A percentile compares a stretch with the other conserved stretches of the same genome.
These are phyloP conservation scores for Leccinum fibrillosum DNA, from an alignment of 768 basidiomycete genomes.

Conservation along the genomic window DNA sequence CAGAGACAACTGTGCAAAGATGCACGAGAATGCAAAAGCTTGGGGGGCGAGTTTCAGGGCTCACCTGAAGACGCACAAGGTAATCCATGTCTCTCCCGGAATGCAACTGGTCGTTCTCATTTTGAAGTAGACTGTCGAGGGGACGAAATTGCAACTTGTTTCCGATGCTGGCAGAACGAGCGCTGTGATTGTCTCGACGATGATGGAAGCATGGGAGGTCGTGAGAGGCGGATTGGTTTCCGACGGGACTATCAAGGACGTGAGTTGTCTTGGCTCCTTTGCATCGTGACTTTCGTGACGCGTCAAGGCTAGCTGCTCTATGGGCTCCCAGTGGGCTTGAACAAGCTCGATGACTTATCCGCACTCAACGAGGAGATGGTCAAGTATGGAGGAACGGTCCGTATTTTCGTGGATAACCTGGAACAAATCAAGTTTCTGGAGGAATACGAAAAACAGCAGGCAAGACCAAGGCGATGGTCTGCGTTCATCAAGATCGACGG, in stretches of 20 bases:
- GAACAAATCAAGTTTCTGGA: conserved; percentile 68
- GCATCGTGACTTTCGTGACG: conserved; percentile 4
- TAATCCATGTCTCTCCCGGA: conserved; percentile 21
- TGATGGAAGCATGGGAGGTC: conserved; percentile 80
- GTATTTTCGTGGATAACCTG: conserved; percentile 73
- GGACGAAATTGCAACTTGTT: conserved; percentile 63
- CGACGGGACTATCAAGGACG: conserved; percentile 77
- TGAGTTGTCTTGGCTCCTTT: conserved; percentile 34
- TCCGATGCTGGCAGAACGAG: conserved; percentile 51
- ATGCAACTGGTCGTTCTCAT: conserved; percentile 3
- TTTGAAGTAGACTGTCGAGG: conserved; percentile 62
- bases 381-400: conserved; percentile 53
- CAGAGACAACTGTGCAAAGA: conserved; percentile 66
- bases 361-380: conserved; percentile 54
- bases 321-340: conserved; percentile 65
- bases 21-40: conserved; percentile 62
- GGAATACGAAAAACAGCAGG: conserved; percentile 47
- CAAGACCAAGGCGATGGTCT: conserved; percentile 55
- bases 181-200: conserved; percentile 75
- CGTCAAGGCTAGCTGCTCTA: conserved; percentile 64
- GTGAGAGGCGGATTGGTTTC: conserved; percentile 62
- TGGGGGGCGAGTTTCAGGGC: conserved; percentile 75
- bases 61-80: conserved; percentile 86
- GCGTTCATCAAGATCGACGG: conserved; percentile 80
- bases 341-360: conserved; percentile 72